Evolutionary conservation across 2,329 filamentous ascomycete species (phyloP), one percentile per base, ranked within the genome.

Genomic region (Aureobasidium sp.): DNA sequence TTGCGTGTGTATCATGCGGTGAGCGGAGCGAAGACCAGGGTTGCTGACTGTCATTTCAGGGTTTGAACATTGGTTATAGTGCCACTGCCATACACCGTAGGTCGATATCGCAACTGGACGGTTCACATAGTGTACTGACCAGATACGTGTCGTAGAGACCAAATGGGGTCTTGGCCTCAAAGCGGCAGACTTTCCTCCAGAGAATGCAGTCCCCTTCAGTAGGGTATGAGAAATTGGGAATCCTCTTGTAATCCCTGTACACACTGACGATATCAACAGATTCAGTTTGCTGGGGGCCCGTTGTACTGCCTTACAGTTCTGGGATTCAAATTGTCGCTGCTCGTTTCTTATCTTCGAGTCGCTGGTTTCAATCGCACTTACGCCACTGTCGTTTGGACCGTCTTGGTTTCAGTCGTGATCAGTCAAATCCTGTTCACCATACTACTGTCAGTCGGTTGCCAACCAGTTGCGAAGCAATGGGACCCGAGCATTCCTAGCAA

Each of bases 131-230:
- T 29, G 26, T 10, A 20, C 17, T 29, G n/a, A 27, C 26, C 27
- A 24, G 15, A 32, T 13, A 32, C 1, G 26, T 29, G 0, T 26
- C 26, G 15, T 26, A 56, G 52, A 56, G 5, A 56, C 52, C 0
- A 56, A 26, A 56, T 56, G 52, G 52, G 52, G 52, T 2, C 24
- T 56, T 17, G 52, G 52, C 20, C 52, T 56, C 13, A 20, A 20
- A 29, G 52, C 52, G 2, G 20, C 26, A 20, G 52, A 56, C 27
- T 56, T 56, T 34, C 52, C 52, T 3, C 3, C n/a, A 2, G 26
- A 56, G 6, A 56, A 56, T 32, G 52, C 52, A 29, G 52, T 56
- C 13, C 52, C 52, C 26, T 56, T 56, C 27, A 43, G 37, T 17
- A 29, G 39, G n/a, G 52, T 56, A 20, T 2, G 52, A 13, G 5